Conservation (phyloP, 345 rosid species). For the Acer yangbiense region DNA sequence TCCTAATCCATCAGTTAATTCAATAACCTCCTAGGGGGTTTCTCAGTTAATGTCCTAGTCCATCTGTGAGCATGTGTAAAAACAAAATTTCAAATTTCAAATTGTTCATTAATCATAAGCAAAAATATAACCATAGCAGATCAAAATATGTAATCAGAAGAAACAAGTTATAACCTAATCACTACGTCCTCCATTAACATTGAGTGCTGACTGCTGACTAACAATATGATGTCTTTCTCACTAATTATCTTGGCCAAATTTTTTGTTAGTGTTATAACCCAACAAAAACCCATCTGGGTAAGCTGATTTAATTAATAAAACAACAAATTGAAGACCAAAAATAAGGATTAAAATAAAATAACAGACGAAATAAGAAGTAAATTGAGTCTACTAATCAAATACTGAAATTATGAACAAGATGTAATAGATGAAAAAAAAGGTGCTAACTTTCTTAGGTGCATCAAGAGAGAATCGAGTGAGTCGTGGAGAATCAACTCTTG, state of each 20-base stretch:
- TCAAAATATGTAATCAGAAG: background rate
- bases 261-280: background rate
- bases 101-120: background rate
- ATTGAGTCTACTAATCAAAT: background rate
- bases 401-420: background rate
- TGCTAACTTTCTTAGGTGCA: constrained; percentile 64
- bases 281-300: constrained; percentile 12
- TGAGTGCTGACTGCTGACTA: background rate
- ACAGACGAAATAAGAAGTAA: background rate
- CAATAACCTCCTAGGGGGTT: no score
- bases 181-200: background rate
- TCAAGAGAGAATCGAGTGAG: constrained; percentile 53
- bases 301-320: constrained; percentile 1
- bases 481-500: constrained; percentile 38
- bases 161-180: background rate
- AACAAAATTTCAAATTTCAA: background rate
- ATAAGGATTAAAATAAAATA: background rate
- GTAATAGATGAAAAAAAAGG: background rate
- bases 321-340: background rate
- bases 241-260: background rate
- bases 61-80: background rate
- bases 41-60: background rate
- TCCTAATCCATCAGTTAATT: no score
- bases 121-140: background rate
- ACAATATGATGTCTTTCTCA: background rate